Evolutionary conservation across 2,329 filamentous ascomycete genomes (phyloP).

Genomic region (Cladosporium colombiae): DNA sequence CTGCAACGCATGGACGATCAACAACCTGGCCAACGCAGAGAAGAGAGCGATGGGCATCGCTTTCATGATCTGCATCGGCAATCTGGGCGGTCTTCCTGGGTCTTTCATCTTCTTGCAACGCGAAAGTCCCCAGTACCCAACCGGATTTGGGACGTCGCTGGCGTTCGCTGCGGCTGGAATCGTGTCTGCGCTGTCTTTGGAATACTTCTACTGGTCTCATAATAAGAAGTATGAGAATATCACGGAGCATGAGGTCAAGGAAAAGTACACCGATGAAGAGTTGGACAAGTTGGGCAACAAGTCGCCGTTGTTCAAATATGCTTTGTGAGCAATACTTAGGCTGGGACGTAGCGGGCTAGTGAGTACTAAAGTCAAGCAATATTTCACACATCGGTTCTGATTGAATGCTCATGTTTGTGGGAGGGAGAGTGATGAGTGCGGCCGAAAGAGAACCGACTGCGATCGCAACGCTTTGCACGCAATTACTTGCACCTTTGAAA

Average conservation of each 20-base stretch:
- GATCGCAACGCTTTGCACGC: neutral
- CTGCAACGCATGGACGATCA: slow-evolving; percentile 35
- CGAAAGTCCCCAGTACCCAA: slow-evolving; percentile 49
- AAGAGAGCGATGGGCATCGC: slow-evolving; percentile 45
- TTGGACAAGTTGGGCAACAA: slow-evolving; percentile 42
- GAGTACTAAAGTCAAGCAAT: neutral
- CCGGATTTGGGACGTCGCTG: slow-evolving; percentile 46
- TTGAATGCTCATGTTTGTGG: neutral
- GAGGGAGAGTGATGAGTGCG: neutral
- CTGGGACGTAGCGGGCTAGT: neutral
- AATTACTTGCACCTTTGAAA: neutral
- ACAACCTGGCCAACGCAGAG: slow-evolving; percentile 37
- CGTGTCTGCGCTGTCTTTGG: slow-evolving; percentile 27
- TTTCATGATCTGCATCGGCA: slow-evolving; percentile 35
- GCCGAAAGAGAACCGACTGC: neutral
- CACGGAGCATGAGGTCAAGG: slow-evolving; percentile 37
- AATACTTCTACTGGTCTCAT: slow-evolving; percentile 30
- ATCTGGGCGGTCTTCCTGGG: slow-evolving; percentile 44
- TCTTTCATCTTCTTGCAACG: slow-evolving; percentile 41
- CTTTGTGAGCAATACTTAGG: slow-evolving; percentile 12
- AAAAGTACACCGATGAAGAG: slow-evolving; percentile 40
- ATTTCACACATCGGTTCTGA: neutral
- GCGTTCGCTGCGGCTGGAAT: slow-evolving; percentile 29
- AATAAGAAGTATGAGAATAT: slow-evolving; percentile 39
- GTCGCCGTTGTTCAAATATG: slow-evolving; percentile 43